Conservation (phyloP, 306 rosid species). For the Quillaja saponaria region DNA sequence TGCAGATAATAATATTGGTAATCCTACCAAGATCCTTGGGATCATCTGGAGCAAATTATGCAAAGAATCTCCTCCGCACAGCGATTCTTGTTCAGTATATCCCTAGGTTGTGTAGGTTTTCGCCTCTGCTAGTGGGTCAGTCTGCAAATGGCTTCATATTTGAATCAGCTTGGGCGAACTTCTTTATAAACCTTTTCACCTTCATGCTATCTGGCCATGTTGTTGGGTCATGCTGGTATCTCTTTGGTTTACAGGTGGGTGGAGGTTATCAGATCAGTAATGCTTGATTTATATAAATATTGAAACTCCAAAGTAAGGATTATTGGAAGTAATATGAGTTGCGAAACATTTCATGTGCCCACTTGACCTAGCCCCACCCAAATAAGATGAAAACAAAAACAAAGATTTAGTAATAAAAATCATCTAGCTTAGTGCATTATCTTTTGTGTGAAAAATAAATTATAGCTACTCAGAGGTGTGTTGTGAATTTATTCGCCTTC, state of each 20-base stretch:
- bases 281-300: neutral
- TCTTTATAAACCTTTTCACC: constrained; percentile 72
- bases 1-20: constrained; percentile 62
- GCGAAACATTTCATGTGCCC: neutral
- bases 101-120: constrained; percentile 69
- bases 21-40: constrained; percentile 53
- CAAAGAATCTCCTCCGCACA: constrained; percentile 62
- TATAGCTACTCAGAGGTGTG: neutral
- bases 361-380: neutral
- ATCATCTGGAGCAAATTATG: constrained; percentile 71
- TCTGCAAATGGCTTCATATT: constrained; percentile 74
- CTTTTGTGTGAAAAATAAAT: neutral
- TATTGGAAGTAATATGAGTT: neutral
- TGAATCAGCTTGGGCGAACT: constrained; percentile 79
- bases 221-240: constrained; percentile 86
- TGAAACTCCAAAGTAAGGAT: neutral
- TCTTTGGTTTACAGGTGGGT: constrained; percentile 76
- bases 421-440: neutral
- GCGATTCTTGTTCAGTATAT: constrained; percentile 66
- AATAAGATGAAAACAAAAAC: neutral
- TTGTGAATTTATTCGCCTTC: neutral
- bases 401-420: neutral
- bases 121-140: constrained; percentile 66
- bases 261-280: neutral
- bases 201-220: constrained; percentile 69